These are phyloP conservation scores for Actinomortierella ambigua DNA, from an alignment of 371 early-diverging fungal species.

Conservation along the genomic window DNA sequence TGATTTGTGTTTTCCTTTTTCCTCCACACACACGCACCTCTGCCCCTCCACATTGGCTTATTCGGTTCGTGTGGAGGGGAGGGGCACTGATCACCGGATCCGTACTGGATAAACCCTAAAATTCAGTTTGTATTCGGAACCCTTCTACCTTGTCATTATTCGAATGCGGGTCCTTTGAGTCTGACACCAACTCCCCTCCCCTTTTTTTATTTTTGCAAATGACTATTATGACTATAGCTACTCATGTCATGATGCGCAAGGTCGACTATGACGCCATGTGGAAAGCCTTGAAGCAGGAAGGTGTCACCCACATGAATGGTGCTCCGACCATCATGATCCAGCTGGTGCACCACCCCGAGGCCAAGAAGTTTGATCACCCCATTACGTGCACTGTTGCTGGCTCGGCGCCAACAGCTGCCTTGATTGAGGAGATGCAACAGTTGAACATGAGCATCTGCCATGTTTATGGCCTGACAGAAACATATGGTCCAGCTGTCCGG, in stretches of 20 bases:
- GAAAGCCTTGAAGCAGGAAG: slow-evolving; percentile 53
- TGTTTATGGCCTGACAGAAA: slow-evolving; percentile 76
- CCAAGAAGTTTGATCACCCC: slow-evolving; percentile 47
- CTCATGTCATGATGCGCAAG: slow-evolving; percentile 64
- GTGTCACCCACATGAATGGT: slow-evolving; percentile 67
- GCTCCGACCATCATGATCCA: slow-evolving; percentile 75
- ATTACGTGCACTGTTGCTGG: slow-evolving; percentile 64
- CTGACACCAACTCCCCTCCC: not conserved
- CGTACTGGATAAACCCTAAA: no score
- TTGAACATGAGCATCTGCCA: slow-evolving; percentile 64
- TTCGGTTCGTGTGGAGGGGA: no score
- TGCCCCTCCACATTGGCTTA: no score
- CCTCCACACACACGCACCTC: no score
- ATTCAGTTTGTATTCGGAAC: no score
- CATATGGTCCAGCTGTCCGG: slow-evolving; percentile 58
- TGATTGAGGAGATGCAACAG: slow-evolving; percentile 54
- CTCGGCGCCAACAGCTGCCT: slow-evolving; percentile 61
- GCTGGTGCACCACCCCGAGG: slow-evolving; percentile 60
- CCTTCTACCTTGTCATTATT: not conserved
- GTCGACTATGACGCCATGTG: slow-evolving; percentile 68
- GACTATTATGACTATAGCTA: slow-evolving; percentile 20
- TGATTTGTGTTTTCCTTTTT: no score
- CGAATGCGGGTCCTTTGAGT: not conserved
- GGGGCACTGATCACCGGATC: no score
- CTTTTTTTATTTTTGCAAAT: not conserved